Evolutionary conservation across 257 asterid species (phyloP), one percentile per base, ranked within the genome.

Genomic region (Ilex asprella): DNA sequence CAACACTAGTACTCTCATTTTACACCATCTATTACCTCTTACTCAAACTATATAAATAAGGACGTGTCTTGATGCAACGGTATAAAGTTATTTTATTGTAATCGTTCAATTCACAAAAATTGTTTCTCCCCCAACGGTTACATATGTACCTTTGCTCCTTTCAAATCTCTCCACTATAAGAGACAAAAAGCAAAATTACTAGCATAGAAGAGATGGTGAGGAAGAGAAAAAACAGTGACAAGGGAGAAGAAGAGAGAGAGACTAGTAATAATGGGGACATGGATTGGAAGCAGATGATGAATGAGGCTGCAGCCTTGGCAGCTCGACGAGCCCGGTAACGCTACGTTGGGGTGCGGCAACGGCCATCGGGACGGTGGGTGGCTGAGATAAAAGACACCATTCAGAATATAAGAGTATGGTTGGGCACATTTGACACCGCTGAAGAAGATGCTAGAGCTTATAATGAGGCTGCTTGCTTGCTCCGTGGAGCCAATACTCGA

Each of bases 391-490:
- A 67, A 31, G 72, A 67, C 30, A 51, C 72, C 12, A 59, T 67
- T 0, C 66, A 66, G 11, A 59, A 67, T 65, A 53, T 67, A 51
- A 67, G 71, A 52, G 71, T 67, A 10, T 67, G 71, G 71, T 59
- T 67, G 52, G 71, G 65, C 30, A 67, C 71, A 31, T 67, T 59
- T 50, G 71, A 67, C 39, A 67, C 61, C 10, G 66, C 66, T 32
- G 72, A 67, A 50, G 66, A 67, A 27, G 72, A 66, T 59, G 71
- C 71, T 12, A 60, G 72, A 15, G 72, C 72, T 32, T 67, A 67
- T 52, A 66, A 67, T 59, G 72, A 67, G 61, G 72, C 72, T 3
- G 72, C 72, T 16, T 59, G 72, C 46, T 35, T 67, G 60, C 61
- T 59, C 12, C 65, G 66, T 1, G 72, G 72, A 35, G 41, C 59